These are phyloP conservation scores for Phoma sp. DNA, from an alignment of 2,329 filamentous ascomycete genomes.

Conservation along the genomic window DNA sequence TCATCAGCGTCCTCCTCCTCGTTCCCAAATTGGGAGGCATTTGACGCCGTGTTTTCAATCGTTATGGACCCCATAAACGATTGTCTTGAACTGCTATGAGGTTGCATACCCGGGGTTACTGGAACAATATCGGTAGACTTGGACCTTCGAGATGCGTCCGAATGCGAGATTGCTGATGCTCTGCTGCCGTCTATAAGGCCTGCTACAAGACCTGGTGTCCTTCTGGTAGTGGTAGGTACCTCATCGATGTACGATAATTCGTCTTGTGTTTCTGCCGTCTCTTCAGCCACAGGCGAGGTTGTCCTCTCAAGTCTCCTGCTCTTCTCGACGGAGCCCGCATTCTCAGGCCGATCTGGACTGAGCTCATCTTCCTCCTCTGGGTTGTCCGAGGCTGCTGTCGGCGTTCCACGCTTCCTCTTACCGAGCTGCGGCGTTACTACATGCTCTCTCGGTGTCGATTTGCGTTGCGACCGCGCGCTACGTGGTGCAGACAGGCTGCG, in stretches of 20 bases:
- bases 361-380: constrained; percentile 42
- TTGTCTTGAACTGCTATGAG: constrained; percentile 17
- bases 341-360: constrained; percentile 38
- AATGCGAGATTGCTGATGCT: constrained; percentile 20
- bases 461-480: constrained; percentile 26
- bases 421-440: constrained; percentile 39
- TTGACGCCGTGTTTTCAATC: constrained; percentile 22
- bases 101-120: constrained; percentile 32
- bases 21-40: constrained; percentile 20
- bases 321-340: constrained; percentile 35
- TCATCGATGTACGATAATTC: constrained; percentile 38
- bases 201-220: constrained; percentile 13
- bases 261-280: constrained; percentile 33
- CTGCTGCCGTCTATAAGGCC: constrained; percentile 17
- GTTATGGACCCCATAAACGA: constrained; percentile 21
- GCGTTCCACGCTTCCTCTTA: constrained; percentile 42
- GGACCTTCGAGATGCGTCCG: constrained; percentile 20
- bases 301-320: constrained; percentile 32
- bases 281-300: constrained; percentile 33
- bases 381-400: constrained; percentile 17
- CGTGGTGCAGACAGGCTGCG: constrained; percentile 39
- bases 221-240: constrained; percentile 21
- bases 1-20: constrained; percentile 40
- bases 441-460: constrained; percentile 22
- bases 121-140: constrained; percentile 31